Evolutionary conservation across 2,329 filamentous ascomycete genomes (phyloP).

Genomic region (Dothistroma septosporum): DNA sequence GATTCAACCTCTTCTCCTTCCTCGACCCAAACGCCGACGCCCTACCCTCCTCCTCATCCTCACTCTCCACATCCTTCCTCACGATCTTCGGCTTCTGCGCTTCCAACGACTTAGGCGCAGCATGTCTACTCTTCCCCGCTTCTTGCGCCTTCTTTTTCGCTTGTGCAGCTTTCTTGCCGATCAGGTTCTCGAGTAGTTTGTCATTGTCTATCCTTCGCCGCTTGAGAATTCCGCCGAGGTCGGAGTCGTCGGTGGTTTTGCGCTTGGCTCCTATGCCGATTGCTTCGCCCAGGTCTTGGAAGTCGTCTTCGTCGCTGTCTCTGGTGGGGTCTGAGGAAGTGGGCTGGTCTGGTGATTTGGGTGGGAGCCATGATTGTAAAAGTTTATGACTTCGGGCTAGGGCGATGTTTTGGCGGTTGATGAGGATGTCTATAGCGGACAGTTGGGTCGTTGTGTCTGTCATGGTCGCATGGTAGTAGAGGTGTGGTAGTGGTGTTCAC

Average conservation of each 20-base stretch:
- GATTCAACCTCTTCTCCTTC: constrained; percentile 11
- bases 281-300: constrained; percentile 33
- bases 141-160: constrained; percentile 28
- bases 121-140: constrained; percentile 9
- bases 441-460: not conserved
- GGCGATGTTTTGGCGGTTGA: constrained; percentile 51
- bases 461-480: not conserved
- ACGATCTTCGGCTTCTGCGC: constrained; percentile 7
- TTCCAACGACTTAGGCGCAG: constrained; percentile 4
- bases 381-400: constrained; percentile 52
- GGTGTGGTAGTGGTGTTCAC: not conserved
- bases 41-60: constrained; percentile 35
- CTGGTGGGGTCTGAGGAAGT: not conserved
- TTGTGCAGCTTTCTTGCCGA: constrained; percentile 41
- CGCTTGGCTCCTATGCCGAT: constrained; percentile 16
- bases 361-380: constrained; percentile 54
- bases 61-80: constrained; percentile 26
- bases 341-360: constrained; percentile 29
- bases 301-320: constrained; percentile 52
- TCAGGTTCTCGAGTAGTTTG: constrained; percentile 38
- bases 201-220: constrained; percentile 40
- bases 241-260: constrained; percentile 9
- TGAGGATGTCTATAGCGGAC: constrained; percentile 46
- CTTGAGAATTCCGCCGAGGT: constrained; percentile 36
- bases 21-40: constrained; percentile 24